Base-by-base conservation (phyloP, 352 stramenopile species). In the Globisporangium emineosum region DNA sequence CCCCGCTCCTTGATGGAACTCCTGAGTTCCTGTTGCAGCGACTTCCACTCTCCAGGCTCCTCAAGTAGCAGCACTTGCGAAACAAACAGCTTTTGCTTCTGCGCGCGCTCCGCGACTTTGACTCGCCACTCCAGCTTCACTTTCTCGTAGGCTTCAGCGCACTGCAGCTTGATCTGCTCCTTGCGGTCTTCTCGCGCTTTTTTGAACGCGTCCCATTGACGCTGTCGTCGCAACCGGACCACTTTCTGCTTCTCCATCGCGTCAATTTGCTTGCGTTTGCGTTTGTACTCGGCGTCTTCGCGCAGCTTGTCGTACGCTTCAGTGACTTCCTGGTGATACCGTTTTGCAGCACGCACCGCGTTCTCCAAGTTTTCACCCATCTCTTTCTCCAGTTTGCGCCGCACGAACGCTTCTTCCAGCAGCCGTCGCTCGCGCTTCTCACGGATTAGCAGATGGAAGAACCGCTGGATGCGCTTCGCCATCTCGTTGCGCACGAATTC, bases 141-240 rank as follows among this genome's bases (percentile, higher is more conserved):
- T 4, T 53, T 27, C 9, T 74, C 66, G 50, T 85, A 81, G 21
- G 66, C 65, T 0, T 75, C 72, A 6, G 69, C 69, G 13, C 76
- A 70, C n/a, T 77, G 57, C 1, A 64, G 53, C 35, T 86, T 87
- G 6, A 79, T 60, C 3, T 71, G 63, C 33, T 88, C 81, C 27
- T 77, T 76, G 2, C 65, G 76, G 6, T 69, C 72, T 2, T 79
- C 52, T 5, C 71, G 69, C 5, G 76, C 65, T 6, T 30, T 55
- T 53, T 86, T 80, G 37, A 90, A 88, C 13, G 67, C 69, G 9
- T 88, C 78, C 81, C 83, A 90, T 54, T 85, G 68, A 1, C 81
- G 78, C 52, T 89, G 76, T 0, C 83, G 77, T 19, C 71, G 68
- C 47, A 80, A 60, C n/a, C 66, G 76, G 13, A 88, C 51, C 25